Percentiles rank a stretch among this genome's conserved stretches.
These are phyloP conservation scores for Danielozyma ontarioensis DNA, from an alignment of 805 yeast species.

Conservation along the genomic window DNA sequence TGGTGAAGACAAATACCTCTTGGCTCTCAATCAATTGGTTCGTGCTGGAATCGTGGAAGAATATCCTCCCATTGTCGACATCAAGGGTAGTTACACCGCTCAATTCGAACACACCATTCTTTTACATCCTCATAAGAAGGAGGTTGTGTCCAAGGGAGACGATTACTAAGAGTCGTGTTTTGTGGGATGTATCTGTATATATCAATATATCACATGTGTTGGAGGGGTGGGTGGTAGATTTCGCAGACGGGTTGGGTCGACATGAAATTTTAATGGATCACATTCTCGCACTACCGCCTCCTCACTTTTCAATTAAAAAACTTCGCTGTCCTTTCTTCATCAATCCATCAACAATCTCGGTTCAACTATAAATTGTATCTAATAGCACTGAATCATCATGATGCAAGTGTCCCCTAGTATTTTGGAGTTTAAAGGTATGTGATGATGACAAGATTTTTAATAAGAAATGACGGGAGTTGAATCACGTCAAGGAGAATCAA, in stretches of 20 bases:
- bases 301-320: neutral
- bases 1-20: slow-evolving; percentile 87
- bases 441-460: neutral
- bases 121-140: slow-evolving; percentile 87
- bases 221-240: no score
- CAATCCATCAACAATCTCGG: slow-evolving; percentile 3
- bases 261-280: no score
- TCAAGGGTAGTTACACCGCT: slow-evolving; percentile 85
- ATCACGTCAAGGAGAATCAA: neutral
- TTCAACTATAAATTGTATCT: slow-evolving; percentile 1
- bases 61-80: slow-evolving; percentile 88
- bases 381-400: slow-evolving; percentile 14
- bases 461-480: neutral
- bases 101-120: slow-evolving; percentile 94
- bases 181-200: no score
- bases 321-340: slow-evolving; percentile 2
- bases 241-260: no score
- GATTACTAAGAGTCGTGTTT: slow-evolving; percentile 76
- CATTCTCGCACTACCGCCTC: slow-evolving; percentile 1
- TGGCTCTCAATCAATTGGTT: slow-evolving; percentile 82
- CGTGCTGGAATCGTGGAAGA: slow-evolving; percentile 85
- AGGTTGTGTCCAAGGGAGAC: slow-evolving; percentile 91
- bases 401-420: slow-evolving; percentile 72
- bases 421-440: slow-evolving; percentile 77
- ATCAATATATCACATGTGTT: no score